A percentile compares a stretch with the other conserved stretches of the same genome.
phyloP scores from a whole-genome alignment of 768 basidiomycete species.

The Cubamyces sp. region DNA sequence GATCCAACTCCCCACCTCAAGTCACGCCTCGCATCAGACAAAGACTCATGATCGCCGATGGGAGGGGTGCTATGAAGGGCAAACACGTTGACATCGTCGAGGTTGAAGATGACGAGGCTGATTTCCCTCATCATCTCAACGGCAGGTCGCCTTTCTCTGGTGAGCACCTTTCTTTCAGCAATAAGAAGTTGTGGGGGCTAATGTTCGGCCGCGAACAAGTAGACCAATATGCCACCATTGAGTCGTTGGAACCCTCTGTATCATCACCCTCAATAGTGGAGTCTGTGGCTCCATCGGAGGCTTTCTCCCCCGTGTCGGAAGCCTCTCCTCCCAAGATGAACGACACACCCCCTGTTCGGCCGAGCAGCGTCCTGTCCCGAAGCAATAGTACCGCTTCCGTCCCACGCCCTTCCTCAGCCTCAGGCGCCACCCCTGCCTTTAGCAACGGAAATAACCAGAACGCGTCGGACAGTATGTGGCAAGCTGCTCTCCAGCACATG shows the following conservation, averaged over 20 bases:
- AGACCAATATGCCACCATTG: constrained; percentile 47
- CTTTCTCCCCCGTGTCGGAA: constrained; percentile 20
- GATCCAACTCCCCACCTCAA: constrained; percentile 38
- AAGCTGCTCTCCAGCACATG: constrained; percentile 55
- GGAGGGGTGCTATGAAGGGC: constrained; percentile 39
- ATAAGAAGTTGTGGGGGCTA: not conserved
- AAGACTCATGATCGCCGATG: constrained; percentile 72
- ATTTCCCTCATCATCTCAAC: constrained; percentile 17
- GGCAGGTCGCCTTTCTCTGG: constrained; percentile 20
- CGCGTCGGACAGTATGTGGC: constrained; percentile 43
- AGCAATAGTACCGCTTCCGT: constrained; percentile 6
- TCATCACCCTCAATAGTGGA: constrained; percentile 38
- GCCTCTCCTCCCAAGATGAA: not conserved
- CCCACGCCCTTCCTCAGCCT: constrained; percentile 1
- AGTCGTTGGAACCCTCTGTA: constrained; percentile 47
- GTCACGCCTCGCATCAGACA: constrained; percentile 55
- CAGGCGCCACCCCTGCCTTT: constrained; percentile 9
- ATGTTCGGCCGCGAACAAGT: constrained; percentile 23
- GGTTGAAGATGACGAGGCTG: constrained; percentile 46
- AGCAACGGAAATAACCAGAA: constrained; percentile 37
- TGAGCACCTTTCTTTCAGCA: constrained; percentile 6
- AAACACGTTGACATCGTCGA: constrained; percentile 42
- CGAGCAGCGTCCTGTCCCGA: constrained; percentile 8
- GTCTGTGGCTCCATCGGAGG: constrained; percentile 39
- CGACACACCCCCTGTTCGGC: constrained; percentile 5